Evolutionary conservation across 1,284 basidiomycete species (phyloP).

Genomic region (Malassezia nana): DNA sequence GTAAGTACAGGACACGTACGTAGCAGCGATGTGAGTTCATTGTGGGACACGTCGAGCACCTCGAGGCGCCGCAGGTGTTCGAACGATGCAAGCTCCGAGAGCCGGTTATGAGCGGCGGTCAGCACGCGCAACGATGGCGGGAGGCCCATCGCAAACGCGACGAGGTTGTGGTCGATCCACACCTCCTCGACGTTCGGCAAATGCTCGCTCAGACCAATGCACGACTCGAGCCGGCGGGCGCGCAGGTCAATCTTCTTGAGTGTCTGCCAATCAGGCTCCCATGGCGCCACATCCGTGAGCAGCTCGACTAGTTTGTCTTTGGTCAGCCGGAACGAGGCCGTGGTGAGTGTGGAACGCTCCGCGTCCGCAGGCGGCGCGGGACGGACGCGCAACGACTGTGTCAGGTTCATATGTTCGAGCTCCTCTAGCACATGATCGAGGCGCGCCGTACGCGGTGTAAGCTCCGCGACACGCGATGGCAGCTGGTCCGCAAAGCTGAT

Average conservation of each 20-base stretch:
- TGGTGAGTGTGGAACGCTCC: conserved; percentile 72
- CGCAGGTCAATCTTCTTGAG: conserved; percentile 68
- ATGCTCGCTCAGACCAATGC: conserved; percentile 86
- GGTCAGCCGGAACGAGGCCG: conserved; percentile 86
- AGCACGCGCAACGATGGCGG: conserved; percentile 30
- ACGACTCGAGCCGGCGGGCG: conserved; percentile 69
- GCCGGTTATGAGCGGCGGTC: conserved; percentile 50
- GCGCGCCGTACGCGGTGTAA: conserved; percentile 12
- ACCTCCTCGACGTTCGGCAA: conserved; percentile 72
- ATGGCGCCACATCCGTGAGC: conserved; percentile 89
- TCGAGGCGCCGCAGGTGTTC: conserved; percentile 75
- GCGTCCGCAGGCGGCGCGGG: conserved; percentile 21
- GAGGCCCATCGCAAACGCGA: conserved; percentile 40
- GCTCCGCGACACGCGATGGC: neutral
- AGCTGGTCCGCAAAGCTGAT: conserved; percentile 25
- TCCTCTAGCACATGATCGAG: conserved; percentile 14
- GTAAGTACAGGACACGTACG: conserved; percentile 10
- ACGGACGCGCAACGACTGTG: neutral
- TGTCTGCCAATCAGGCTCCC: conserved; percentile 86
- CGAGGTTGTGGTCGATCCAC: conserved; percentile 54
- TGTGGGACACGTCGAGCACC: conserved; percentile 78
- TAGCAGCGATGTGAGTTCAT: conserved; percentile 64
- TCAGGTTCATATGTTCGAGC: conserved; percentile 15
- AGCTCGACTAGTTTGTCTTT: conserved; percentile 80
- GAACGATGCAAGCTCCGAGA: conserved; percentile 80